A percentile compares a stretch with the other conserved stretches of the same genome.
Evolutionary conservation across 2,329 filamentous ascomycete species (phyloP).

Genomic region (Nothomitra cinnamomea): DNA sequence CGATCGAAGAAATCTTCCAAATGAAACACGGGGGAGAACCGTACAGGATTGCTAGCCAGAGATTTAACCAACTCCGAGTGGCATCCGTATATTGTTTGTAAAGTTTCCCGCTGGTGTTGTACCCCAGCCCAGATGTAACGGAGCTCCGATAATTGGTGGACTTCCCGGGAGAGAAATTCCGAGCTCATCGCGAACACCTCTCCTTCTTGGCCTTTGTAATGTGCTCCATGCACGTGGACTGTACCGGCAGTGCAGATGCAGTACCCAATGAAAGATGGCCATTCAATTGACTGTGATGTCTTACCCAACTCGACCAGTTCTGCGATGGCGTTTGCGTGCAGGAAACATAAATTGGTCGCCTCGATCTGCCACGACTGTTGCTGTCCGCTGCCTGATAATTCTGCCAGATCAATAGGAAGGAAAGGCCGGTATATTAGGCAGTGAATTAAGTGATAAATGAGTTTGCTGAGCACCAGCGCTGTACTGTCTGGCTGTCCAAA

Average conservation of each 20-base stretch:
- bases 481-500: slow-evolving; percentile 68
- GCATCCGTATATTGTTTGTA: slow-evolving; percentile 62
- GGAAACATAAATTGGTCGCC: slow-evolving; percentile 70
- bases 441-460: slow-evolving; percentile 75
- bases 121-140: slow-evolving; percentile 61
- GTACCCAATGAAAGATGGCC: slow-evolving; percentile 75
- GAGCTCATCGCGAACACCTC: slow-evolving; percentile 45
- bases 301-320: slow-evolving; percentile 67
- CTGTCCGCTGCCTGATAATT: slow-evolving; percentile 63
- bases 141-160: slow-evolving; percentile 63
- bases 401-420: slow-evolving; percentile 65
- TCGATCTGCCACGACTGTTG: slow-evolving; percentile 90
- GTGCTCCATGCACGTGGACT: slow-evolving; percentile 71
- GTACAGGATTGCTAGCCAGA: slow-evolving; percentile 47
- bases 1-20: slow-evolving; percentile 78
- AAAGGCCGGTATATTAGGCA: slow-evolving; percentile 79
- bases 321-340: slow-evolving; percentile 75
- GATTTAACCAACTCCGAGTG: slow-evolving; percentile 67
- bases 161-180: slow-evolving; percentile 59
- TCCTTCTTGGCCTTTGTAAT: slow-evolving; percentile 51
- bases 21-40: slow-evolving; percentile 65
- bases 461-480: slow-evolving; percentile 63
- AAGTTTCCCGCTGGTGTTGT: slow-evolving; percentile 62
- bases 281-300: slow-evolving; percentile 58
- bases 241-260: slow-evolving; percentile 77